Conservation (phyloP, 352 stramenopile species). For the Phytopythium aichiense region DNA sequence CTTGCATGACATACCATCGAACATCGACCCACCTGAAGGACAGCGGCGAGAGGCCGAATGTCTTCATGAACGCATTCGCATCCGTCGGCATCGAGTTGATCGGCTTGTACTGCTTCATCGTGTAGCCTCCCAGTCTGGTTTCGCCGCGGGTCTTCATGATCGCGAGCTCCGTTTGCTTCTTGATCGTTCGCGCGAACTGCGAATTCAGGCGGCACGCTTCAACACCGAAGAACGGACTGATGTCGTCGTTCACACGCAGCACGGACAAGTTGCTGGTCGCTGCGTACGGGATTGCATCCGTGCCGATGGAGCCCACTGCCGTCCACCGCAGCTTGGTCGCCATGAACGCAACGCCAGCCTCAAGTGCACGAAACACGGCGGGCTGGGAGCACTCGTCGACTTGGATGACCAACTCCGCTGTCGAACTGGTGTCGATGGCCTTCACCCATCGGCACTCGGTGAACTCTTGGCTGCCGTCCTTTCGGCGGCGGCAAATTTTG, state of each 20-base stretch:
- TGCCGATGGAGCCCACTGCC: conserved; percentile 6
- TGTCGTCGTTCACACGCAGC: conserved; percentile 30
- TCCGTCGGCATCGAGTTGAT: neutral
- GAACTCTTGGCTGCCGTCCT: neutral
- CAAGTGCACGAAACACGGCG: conserved; percentile 33
- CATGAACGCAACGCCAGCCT: conserved; percentile 48
- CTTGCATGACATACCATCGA: neutral
- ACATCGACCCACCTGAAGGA: neutral
- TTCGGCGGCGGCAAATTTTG: conserved; percentile 26
- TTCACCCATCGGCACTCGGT: conserved; percentile 57
- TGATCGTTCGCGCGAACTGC: conserved; percentile 30
- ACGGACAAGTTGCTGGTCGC: conserved; percentile 36
- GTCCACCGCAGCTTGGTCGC: conserved; percentile 56
- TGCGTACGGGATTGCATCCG: conserved; percentile 33
- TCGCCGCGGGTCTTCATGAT: conserved; percentile 13
- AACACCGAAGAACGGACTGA: conserved; percentile 25
- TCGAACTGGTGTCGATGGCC: conserved; percentile 48
- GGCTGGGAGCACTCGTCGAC: conserved; percentile 43
- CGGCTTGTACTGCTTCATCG: conserved; percentile 24
- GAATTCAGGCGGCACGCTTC: conserved; percentile 33
- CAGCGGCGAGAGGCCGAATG: neutral
- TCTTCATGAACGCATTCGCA: neutral
- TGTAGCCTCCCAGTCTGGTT: conserved; percentile 18
- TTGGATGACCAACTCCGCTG: conserved; percentile 39
- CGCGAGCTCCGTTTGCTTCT: conserved; percentile 11